A percentile compares a stretch with the other conserved stretches of the same genome.
Evolutionary conservation across 2,329 filamentous ascomycete species (phyloP).

Genomic region (Fusarium floridanum): DNA sequence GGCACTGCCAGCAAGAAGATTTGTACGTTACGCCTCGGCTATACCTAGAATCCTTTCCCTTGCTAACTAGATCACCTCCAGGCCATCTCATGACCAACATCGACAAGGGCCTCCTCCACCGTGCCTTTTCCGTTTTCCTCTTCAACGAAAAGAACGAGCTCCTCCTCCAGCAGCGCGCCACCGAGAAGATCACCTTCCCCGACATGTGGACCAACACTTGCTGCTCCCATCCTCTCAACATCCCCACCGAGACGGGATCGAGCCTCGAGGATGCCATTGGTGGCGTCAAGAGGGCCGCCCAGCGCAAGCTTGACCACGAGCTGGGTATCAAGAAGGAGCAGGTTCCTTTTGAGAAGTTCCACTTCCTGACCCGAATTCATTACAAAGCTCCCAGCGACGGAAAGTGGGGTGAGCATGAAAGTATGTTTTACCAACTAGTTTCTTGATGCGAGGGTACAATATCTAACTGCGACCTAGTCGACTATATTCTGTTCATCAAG

Average conservation of each 20-base stretch:
- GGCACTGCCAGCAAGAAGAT: slow-evolving; percentile 98
- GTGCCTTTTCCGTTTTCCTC: slow-evolving; percentile 97
- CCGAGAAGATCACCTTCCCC: slow-evolving; percentile 98
- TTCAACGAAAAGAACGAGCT: slow-evolving; percentile 95
- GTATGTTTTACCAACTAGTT: slow-evolving; percentile 65
- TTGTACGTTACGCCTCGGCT: slow-evolving; percentile 70
- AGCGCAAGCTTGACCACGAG: slow-evolving; percentile 94
- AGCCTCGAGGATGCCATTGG: slow-evolving; percentile 83
- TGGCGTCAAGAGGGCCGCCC: slow-evolving; percentile 91
- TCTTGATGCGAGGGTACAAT: background rate
- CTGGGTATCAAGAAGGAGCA: slow-evolving; percentile 90
- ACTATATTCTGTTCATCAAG: slow-evolving; percentile 99
- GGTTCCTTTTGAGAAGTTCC: slow-evolving; percentile 91
- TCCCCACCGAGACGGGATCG: slow-evolving; percentile 90
- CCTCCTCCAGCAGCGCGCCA: slow-evolving; percentile 93
- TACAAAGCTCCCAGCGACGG: slow-evolving; percentile 98
- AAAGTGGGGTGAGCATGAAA: slow-evolving; percentile 99
- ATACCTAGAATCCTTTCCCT: background rate
- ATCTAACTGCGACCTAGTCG: slow-evolving; percentile 69
- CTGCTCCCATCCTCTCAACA: slow-evolving; percentile 95
- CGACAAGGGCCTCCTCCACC: slow-evolving; percentile 93
- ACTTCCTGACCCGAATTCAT: slow-evolving; percentile 96
- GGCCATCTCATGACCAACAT: slow-evolving; percentile 99
- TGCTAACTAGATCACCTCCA: slow-evolving; percentile 53
- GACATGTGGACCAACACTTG: slow-evolving; percentile 99